These are phyloP conservation scores for Podospora comata DNA, from an alignment of 495 filamentous ascomycete genomes.

Conservation along the genomic window DNA sequence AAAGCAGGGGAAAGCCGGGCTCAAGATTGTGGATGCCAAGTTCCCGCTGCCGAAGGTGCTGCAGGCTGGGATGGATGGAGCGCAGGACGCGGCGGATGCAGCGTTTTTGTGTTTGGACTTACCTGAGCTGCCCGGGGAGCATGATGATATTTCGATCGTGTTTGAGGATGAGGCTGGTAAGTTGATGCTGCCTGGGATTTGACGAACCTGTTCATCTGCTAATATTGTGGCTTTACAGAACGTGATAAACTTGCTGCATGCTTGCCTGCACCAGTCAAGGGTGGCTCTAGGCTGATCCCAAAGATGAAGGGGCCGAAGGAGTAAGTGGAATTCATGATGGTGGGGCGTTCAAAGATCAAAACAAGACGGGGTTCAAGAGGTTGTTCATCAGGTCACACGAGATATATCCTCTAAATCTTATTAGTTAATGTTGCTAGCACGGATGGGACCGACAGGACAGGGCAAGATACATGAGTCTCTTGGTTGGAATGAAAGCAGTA, in stretches of 20 bases:
- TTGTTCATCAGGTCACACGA: neutral
- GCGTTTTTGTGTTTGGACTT: constrained; percentile 78
- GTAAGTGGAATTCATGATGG: neutral
- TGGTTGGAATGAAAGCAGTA: neutral
- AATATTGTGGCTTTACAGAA: constrained; percentile 32
- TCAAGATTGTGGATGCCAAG: constrained; percentile 83
- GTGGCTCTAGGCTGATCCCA: constrained; percentile 30
- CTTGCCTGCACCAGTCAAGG: constrained; percentile 49
- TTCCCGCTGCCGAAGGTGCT: constrained; percentile 71
- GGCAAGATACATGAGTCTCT: neutral
- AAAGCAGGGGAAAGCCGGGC: constrained; percentile 61
- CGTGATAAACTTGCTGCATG: constrained; percentile 43
- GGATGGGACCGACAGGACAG: neutral
- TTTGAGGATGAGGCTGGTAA: constrained; percentile 78
- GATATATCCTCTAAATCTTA: constrained; percentile 27
- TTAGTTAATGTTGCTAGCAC: neutral
- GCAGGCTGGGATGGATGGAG: constrained; percentile 42
- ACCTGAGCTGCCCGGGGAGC: constrained; percentile 83
- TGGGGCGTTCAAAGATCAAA: neutral
- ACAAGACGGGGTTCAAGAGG: neutral
- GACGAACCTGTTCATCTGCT: neutral
- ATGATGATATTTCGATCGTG: constrained; percentile 80
- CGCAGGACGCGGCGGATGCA: constrained; percentile 40
- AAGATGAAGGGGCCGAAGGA: constrained; percentile 23
- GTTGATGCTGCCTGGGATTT: constrained; percentile 29